Conservation (phyloP, 2,329 filamentous ascomycete species). For the Colletotrichum sp. region DNA sequence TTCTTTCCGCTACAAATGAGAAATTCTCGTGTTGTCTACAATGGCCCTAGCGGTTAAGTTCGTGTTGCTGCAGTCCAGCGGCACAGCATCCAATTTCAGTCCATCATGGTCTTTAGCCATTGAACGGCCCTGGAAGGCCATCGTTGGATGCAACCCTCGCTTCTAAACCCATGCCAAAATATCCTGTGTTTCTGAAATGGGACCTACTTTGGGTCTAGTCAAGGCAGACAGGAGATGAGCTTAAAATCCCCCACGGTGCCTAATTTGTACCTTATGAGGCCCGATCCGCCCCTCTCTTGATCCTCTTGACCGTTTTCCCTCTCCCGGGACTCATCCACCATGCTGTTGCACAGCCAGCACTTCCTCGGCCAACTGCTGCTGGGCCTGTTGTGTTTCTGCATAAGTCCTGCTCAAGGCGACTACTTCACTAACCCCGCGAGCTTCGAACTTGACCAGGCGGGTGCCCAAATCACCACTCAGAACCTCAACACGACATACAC, state of each 20-base stretch:
- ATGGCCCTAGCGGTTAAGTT: not conserved
- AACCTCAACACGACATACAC: conserved; percentile 4
- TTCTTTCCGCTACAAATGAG: not conserved
- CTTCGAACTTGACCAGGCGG: not conserved
- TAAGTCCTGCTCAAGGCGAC: not conserved
- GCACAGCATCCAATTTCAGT: not conserved
- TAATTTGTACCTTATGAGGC: not conserved
- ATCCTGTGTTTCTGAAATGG: not conserved
- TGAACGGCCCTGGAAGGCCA: not conserved
- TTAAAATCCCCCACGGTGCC: not conserved
- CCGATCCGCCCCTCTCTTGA: not conserved
- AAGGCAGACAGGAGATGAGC: conserved; percentile 12
- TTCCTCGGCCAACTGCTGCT: conserved; percentile 38
- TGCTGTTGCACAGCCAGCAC: conserved; percentile 48
- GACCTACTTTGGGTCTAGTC: not conserved
- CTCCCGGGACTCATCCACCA: not conserved
- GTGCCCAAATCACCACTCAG: not conserved
- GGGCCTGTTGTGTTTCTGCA: not conserved
- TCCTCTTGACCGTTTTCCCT: not conserved
- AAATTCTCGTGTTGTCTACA: not conserved
- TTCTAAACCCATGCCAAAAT: not conserved
- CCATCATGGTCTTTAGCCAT: not conserved
- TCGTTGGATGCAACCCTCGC: not conserved
- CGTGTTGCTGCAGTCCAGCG: conserved; percentile 1
- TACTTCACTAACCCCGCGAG: conserved; percentile 15